Evolutionary conservation across 1,284 basidiomycete species (phyloP).

Genomic region (Singerocomus inundabilis): DNA sequence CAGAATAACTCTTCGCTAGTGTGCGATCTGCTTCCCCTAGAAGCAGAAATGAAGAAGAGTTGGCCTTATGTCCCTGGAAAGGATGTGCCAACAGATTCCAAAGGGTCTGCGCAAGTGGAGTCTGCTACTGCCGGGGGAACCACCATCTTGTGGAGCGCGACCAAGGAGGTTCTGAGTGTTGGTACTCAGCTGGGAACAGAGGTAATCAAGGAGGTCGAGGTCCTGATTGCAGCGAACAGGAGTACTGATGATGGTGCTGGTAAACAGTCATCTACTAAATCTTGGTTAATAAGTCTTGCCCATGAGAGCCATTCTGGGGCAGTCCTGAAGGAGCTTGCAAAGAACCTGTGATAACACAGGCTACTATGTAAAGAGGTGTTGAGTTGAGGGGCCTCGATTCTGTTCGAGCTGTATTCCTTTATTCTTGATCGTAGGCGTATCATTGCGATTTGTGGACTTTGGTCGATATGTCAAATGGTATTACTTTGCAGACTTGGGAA

Average conservation of each 20-base stretch:
- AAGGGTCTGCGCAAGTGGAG: conserved; percentile 8
- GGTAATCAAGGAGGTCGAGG: conserved; percentile 24
- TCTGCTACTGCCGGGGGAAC: conserved; percentile 2
- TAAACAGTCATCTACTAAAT: conserved; percentile 20
- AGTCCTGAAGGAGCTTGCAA: conserved; percentile 23
- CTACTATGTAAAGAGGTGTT: background rate
- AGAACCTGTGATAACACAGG: background rate
- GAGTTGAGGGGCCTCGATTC: background rate
- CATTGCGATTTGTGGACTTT: background rate
- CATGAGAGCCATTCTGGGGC: conserved; percentile 26
- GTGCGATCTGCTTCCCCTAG: conserved; percentile 46
- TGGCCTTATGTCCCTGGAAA: conserved; percentile 42
- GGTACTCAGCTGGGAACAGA: conserved; percentile 20
- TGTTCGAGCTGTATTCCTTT: background rate
- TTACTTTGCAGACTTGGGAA: too few relatives aligned
- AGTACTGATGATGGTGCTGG: conserved; percentile 9
- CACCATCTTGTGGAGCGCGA: conserved; percentile 14
- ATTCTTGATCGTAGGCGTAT: background rate
- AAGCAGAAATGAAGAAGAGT: conserved; percentile 45
- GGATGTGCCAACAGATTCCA: conserved; percentile 11
- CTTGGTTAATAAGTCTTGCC: conserved; percentile 27
- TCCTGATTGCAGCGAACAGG: conserved; percentile 6
- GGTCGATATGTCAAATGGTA: background rate
- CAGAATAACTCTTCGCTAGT: conserved; percentile 45
- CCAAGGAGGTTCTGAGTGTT: conserved; percentile 15